These are phyloP conservation scores for Alternaria infectoria DNA, from an alignment of 2,329 filamentous ascomycete genomes.

Conservation along the genomic window DNA sequence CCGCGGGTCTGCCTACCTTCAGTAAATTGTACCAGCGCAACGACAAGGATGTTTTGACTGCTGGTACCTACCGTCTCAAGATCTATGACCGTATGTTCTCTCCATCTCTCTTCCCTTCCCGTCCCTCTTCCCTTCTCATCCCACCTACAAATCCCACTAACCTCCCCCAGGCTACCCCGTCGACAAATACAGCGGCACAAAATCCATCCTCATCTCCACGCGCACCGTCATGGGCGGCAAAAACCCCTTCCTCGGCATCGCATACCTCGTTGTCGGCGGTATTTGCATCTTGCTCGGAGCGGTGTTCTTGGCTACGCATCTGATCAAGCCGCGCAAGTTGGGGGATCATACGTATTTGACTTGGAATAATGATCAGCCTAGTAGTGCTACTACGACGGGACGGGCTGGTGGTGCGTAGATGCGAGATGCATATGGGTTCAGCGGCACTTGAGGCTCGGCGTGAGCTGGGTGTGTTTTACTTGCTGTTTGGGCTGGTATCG, in stretches of 20 bases:
- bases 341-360: constrained; percentile 97
- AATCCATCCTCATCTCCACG: constrained; percentile 88
- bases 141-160: constrained; percentile 24
- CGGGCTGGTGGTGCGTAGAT: constrained; percentile 45
- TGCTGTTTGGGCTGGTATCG: not conserved
- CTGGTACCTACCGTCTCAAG: constrained; percentile 76
- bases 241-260: constrained; percentile 95
- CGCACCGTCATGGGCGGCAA: constrained; percentile 91
- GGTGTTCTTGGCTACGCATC: constrained; percentile 86
- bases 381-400: constrained; percentile 60
- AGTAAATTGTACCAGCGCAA: constrained; percentile 92
- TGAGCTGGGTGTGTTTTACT: not conserved
- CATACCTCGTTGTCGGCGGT: constrained; percentile 91
- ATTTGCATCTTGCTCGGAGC: constrained; percentile 88
- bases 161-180: constrained; percentile 75
- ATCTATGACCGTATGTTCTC: constrained; percentile 74
- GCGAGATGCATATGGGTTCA: too few relatives aligned
- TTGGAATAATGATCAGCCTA: constrained; percentile 80
- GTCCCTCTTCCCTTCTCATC: not conserved
- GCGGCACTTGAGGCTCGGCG: too few relatives aligned
- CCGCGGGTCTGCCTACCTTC: constrained; percentile 90
- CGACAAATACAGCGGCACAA: constrained; percentile 79
- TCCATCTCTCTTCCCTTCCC: not conserved
- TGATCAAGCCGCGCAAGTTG: constrained; percentile 93
- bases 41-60: constrained; percentile 69